Base-by-base conservation (phyloP, 495 filamentous ascomycete species). In the Rusavskia elegans region DNA sequence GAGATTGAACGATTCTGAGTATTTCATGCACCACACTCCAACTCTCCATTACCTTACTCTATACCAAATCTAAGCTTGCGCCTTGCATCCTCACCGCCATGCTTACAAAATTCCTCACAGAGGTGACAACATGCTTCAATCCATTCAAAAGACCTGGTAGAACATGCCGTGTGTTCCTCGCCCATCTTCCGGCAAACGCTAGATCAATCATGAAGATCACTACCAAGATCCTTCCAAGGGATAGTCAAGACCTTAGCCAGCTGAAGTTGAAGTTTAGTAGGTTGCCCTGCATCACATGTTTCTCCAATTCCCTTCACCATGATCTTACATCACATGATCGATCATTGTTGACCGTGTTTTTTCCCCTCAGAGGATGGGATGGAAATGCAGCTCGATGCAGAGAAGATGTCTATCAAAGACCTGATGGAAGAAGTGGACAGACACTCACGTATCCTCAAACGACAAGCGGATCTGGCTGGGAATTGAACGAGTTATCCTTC, bases 371-470 rank as follows among this genome's bases (percentile, higher is more conserved):
- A 54, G 63, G 71, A 72, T 53, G 72, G 69, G 21, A 72, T 71
- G 59, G 68, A 74, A 48, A 51, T 75, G 21, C 64, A 64, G 13
- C 66, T 50, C 86, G 93, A 72, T 84, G 95, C 64, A 83, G 82
- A 87, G 53, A 80, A 81, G 59, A 68, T 95, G 67, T 82, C 81
- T 60, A 89, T 96, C 59, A 85, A 86, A 50, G 87, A 89, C 63
- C 77, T 96, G 3, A 71, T 85, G 35, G 87, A 89, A 65, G 87
- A 96, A 68, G 80, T 95, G 38, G 84, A 95, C 63, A 77, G 93
- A 51, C 85, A 97, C 72, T 93, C 87, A 40, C 74, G 93, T 48
- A 66, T 68, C 37, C 66, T 99, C 62, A 79, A 83, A 56, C 78
- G 94, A 59, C 79, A 88, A 68, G 83, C 86, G 55, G 88, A 89